Base-by-base conservation (phyloP, 2,329 filamentous ascomycete species). In the Delphinella strobiligena region DNA sequence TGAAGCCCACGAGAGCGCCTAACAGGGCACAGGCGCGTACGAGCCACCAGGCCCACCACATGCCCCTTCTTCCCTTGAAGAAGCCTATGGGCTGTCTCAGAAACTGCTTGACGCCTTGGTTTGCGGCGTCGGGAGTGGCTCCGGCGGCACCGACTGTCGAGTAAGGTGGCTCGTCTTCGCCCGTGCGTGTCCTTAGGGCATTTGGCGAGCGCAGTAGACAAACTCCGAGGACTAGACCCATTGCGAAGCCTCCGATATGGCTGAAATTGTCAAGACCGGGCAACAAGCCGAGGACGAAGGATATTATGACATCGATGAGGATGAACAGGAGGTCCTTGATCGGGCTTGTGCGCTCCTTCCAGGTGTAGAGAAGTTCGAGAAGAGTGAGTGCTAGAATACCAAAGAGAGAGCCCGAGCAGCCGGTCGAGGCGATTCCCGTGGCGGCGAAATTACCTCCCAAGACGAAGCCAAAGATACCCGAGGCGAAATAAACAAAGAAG, bases 11-110 rank as follows among this genome's bases (percentile, higher is more conserved):
- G 27, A 94, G 68, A 24, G 88, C 82, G n/a, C 78, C 72, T 5
- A 94, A 72, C 37, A 98, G 65, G 17, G 82, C 80, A 0, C 73
- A 85, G 1, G 74, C 83, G 14, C 91, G 75, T 19, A 96, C 71
- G 16, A 94, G 61, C 89, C 89, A 96, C 91, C 91, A 98, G 4
- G 68, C 82, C 91, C 91, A 98, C 91, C 91, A 98, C 5, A 94
- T 69, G 16, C 83, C 82, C 59, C 93, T 94, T 14, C 91, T 75
- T 15, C 85, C 86, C 58, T 88, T 89, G 66, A 96, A 96, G 62
- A 95, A 95, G 4, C 76, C 78, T 0, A 74, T 47, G 0, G 71
- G 70, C 39, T 66, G 54, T 46, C 66, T 68, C 17, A 63, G 54
- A 47, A 74, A 72, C 12, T 53, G 59, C 10, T 54, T 53, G 2